Evolutionary conservation across 2,329 filamentous ascomycete species (phyloP).

Genomic region (Penicillium sp.): DNA sequence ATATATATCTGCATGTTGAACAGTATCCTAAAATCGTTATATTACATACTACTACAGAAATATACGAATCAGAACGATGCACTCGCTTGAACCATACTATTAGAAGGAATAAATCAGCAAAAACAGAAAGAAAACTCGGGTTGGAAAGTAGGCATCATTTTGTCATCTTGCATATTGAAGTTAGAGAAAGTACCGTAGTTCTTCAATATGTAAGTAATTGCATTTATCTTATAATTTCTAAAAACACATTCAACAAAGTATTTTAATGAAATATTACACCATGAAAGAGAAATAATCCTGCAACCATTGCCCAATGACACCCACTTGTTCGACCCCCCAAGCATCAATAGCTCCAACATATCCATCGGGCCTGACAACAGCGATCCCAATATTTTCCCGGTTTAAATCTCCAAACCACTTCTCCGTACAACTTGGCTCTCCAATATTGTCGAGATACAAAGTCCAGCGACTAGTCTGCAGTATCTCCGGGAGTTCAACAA

Average conservation of each 20-base stretch:
- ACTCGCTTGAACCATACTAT: no score
- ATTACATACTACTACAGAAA: no score
- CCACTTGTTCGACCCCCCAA: constrained; percentile 38
- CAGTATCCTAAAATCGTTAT: no score
- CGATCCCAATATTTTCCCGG: constrained; percentile 59
- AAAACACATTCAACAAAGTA: background rate
- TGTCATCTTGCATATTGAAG: no score
- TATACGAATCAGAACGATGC: no score
- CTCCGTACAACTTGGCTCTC: constrained; percentile 58
- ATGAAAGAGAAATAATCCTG: constrained; percentile 49
- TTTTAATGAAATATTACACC: background rate
- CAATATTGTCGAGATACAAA: constrained; percentile 68
- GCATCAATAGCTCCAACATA: constrained; percentile 66
- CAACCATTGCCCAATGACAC: constrained; percentile 47
- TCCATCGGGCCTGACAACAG: constrained; percentile 71
- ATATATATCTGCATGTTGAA: no score
- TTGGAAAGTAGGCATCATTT: no score
- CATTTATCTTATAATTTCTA: background rate
- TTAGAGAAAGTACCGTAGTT: no score
- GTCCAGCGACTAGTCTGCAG: constrained; percentile 69
- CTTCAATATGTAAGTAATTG: no score
- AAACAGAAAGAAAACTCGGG: no score
- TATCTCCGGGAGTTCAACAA: constrained; percentile 62
- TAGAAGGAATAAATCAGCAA: no score
- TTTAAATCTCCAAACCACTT: constrained; percentile 67